phyloP scores from a whole-genome alignment of 495 filamentous ascomycete genomes.

The Penicillium subrubescens region DNA sequence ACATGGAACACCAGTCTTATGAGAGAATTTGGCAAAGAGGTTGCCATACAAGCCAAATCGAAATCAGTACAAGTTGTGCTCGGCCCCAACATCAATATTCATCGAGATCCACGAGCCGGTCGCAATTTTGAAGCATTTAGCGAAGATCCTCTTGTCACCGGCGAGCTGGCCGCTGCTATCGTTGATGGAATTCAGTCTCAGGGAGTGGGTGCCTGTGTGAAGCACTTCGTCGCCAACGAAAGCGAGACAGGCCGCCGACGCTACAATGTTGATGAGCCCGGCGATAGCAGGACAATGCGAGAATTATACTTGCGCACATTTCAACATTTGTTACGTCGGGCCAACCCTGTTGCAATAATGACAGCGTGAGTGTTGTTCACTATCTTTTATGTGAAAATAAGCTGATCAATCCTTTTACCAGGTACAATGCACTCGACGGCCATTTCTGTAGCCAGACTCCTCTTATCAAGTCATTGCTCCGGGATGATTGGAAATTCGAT shows the following conservation, averaged over 20 bases:
- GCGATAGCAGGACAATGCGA: not conserved
- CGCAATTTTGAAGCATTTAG: conserved; percentile 66
- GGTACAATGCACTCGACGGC: not conserved
- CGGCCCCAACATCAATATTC: not conserved
- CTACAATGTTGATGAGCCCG: not conserved
- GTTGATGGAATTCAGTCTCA: conserved; percentile 63
- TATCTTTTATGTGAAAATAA: not conserved
- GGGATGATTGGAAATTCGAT: conserved; percentile 3
- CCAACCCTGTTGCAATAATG: conserved; percentile 1
- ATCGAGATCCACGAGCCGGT: not conserved
- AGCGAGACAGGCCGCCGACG: conserved; percentile 50
- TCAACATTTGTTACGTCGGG: conserved; percentile 58
- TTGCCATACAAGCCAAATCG: not conserved
- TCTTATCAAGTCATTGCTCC: not conserved
- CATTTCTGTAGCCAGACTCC: not conserved
- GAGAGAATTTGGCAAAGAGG: not conserved
- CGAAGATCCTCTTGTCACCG: conserved; percentile 67
- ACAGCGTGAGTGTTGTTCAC: not conserved
- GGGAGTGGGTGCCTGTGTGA: conserved; percentile 63
- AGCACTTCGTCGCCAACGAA: conserved; percentile 71
- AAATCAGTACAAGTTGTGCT: not conserved
- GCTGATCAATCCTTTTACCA: not conserved
- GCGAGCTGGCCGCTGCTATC: conserved; percentile 57
- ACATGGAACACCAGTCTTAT: not conserved
- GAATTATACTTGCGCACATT: conserved; percentile 70